A percentile compares a stretch with the other conserved stretches of the same genome.
These are phyloP conservation scores for Colletotrichum spaethianum DNA, from an alignment of 2,329 filamentous ascomycete species.

Conservation along the genomic window DNA sequence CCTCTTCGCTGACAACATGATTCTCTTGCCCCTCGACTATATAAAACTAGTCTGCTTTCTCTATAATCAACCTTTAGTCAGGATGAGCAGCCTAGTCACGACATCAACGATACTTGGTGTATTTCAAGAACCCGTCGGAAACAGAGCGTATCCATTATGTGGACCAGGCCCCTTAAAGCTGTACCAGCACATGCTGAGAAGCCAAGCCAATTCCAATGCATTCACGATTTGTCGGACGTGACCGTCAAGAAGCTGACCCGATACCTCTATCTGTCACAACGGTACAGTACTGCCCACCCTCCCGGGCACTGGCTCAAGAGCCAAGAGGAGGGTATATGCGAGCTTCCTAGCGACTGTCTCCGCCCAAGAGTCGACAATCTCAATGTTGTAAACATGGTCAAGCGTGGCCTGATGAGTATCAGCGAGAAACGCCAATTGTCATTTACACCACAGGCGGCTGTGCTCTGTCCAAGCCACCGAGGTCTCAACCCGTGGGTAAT, in stretches of 20 bases:
- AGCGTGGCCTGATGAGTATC: slow-evolving; percentile 51
- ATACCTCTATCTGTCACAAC: slow-evolving; percentile 55
- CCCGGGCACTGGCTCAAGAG: slow-evolving; percentile 53
- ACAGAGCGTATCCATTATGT: neutral
- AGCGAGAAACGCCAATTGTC: slow-evolving; percentile 47
- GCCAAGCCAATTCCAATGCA: slow-evolving; percentile 28
- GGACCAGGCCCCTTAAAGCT: neutral
- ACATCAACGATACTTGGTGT: neutral
- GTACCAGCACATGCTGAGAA: neutral
- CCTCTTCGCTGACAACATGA: neutral
- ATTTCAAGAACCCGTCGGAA: neutral
- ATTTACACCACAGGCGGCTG: slow-evolving; percentile 48
- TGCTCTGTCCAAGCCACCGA: slow-evolving; percentile 59
- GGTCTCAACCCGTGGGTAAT: slow-evolving; percentile 59
- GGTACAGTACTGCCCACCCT: slow-evolving; percentile 48
- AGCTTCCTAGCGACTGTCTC: slow-evolving; percentile 47
- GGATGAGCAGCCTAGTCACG: neutral
- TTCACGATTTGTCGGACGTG: slow-evolving; percentile 43
- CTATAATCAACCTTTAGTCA: neutral
- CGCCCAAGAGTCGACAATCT: slow-evolving; percentile 45
- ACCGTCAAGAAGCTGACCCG: slow-evolving; percentile 52
- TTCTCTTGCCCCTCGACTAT: neutral
- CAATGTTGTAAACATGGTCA: slow-evolving; percentile 48
- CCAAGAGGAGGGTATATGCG: slow-evolving; percentile 48
- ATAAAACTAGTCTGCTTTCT: neutral